Percentiles rank a stretch among this genome's conserved stretches.
phyloP scores from a whole-genome alignment of 2,329 filamentous ascomycete genomes.

The Colletotrichum shisoi region DNA sequence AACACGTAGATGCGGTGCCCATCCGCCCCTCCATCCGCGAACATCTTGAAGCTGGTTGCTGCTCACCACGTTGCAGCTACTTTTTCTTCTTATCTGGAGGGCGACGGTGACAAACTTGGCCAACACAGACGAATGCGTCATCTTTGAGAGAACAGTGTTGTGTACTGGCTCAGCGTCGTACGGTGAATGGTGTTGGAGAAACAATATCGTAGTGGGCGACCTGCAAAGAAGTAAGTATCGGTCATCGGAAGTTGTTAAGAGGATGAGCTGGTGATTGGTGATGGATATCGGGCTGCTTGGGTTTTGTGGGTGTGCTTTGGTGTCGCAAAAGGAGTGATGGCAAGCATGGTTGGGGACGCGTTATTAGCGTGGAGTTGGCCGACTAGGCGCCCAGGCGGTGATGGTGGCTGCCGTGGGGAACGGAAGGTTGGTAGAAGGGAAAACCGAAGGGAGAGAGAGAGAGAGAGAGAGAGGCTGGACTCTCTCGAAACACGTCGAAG shows the following conservation, averaged over 20 bases:
- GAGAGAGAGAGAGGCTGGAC: conserved; percentile 2
- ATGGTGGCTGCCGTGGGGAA: conserved; percentile 3
- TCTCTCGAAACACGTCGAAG: neutral
- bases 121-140: neutral
- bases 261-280: conserved; percentile 17
- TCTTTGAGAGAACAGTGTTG: neutral
- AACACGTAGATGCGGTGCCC: neutral
- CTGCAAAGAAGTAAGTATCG: neutral
- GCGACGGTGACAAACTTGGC: neutral
- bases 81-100: neutral
- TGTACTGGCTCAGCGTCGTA: neutral
- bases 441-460: neutral
- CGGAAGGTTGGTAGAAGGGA: neutral
- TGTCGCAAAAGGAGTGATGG: conserved; percentile 1
- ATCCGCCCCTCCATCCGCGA: neutral
- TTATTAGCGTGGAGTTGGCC: conserved; percentile 1
- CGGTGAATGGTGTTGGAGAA: neutral
- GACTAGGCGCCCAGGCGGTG: conserved; percentile 14
- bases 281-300: conserved; percentile 16
- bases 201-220: conserved; percentile 1
- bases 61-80: neutral
- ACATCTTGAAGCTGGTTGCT: neutral
- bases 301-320: conserved; percentile 22
- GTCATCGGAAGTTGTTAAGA: neutral
- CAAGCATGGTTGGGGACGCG: neutral